Base-by-base conservation (phyloP, 805 yeast species). In the Candida nemodendra region DNA sequence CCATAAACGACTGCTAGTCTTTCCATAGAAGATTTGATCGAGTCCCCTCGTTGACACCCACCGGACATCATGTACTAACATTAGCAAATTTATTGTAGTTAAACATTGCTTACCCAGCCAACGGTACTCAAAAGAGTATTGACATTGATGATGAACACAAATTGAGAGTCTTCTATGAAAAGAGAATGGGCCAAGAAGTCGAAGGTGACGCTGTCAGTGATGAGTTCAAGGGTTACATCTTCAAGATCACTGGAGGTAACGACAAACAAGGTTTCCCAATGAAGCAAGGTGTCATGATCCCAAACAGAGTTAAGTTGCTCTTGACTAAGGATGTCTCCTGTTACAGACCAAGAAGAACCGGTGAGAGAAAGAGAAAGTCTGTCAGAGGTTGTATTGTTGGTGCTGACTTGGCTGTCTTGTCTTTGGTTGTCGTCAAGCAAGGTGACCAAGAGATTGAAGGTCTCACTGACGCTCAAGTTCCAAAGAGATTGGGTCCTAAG, bases 221-320 rank as follows among this genome's bases (percentile, higher is more conserved):
- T 66, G 99, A 95, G 78, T 88, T 91, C 91, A 91, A 89, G 76
- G 99, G 99, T 68, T 93, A 93, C 89, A 73, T 88, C 69, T 90
- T 93, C 86, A 95, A 84, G 81, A 90, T 93, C 73, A 76, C 97
- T 64, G 99, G 99, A 71, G 99, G 99, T 84, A 93, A 93, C 85
- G 99, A 93, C 80, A 93, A 93, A 79, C 99, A 93, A 81, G 99
- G 99, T 79, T 93, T 93, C 96, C 98, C 99, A 78, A 93, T 95
- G 99, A 93, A 90, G 78, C 99, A 95, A 78, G 99, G 99, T 84
- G 99, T 93, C 57, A 78, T 93, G 82, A 93, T 88, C 80, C 98
- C 99, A 76, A 89, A 95, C 83, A 95, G 99, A 84, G 98, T 93
- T 64, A 89, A 86, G 72, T 82, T 93, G 65, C 81, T 93, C 69